Base-by-base conservation (phyloP, 2,329 filamentous ascomycete species). In the Aaosphaeria arxii region DNA sequence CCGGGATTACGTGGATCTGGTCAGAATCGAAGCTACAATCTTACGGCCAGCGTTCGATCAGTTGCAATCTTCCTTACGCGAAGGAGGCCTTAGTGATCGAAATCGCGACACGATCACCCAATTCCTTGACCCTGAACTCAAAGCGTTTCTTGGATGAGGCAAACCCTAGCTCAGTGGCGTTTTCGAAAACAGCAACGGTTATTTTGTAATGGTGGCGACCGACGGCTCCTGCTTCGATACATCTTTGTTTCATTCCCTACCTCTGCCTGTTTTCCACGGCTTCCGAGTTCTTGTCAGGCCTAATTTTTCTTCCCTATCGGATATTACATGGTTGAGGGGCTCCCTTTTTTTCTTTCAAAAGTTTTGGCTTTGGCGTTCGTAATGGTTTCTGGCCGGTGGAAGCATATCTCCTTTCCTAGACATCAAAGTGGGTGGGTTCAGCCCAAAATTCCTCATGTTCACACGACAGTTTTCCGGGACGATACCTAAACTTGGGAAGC, bases 21-120 rank as follows among this genome's bases (percentile, higher is more conserved):
- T 82, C 45, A 74, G 74, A 51, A 66, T 62, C 30, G 79, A 84
- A 56, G 66, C 70, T 46, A 66, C 66, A 46, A 55, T 64, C 44
- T 69, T 74, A 32, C 63, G 71, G 46, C 69, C 73, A 42, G 77
- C 75, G 17, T 80, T 83, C 59, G 71, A 73, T 50, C 74, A 77
- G 53, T 66, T 84, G 43, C 74, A 76, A 49, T 70, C 74, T 53
- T 75, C 77, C 35, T 82, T 78, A 75, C 71, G 74, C 52, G 78
- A 82, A 66, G 77, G 76, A 44, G 73, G 74, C 11, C 70, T 80
- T 47, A 79, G 81, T 56, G 62, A 78, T 62, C 77, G 76, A 65
- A 84, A 78, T 61, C 76, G 80, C 59, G 80, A 81, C 70, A 78
- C 75, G 61, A 74, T 84, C 48, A 69, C 75, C 46, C 74, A 76